phyloP scores from a whole-genome alignment of 306 rosid genomes.

The Fagus crenata region DNA sequence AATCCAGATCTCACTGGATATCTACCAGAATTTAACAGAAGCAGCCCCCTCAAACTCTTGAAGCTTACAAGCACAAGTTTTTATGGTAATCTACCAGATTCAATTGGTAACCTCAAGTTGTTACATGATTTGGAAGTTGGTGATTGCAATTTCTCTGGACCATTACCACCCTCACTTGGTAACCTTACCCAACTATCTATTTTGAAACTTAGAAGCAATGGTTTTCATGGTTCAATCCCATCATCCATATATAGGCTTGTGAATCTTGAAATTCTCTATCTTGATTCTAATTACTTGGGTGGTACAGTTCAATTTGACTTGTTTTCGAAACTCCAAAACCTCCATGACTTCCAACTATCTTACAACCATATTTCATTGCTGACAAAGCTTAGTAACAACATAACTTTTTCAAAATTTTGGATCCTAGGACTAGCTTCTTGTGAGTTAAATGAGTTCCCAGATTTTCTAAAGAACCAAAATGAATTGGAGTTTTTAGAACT shows the following conservation, averaged over 20 bases:
- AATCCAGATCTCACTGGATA: neutral
- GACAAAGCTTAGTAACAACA: neutral
- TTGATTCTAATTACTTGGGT: neutral
- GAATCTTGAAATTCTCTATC: neutral
- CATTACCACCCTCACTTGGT: constrained; percentile 21
- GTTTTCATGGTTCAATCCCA: neutral
- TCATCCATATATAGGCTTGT: constrained; percentile 4
- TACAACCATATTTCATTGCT: neutral
- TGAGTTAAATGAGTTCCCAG: neutral
- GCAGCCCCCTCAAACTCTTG: neutral
- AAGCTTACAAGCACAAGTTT: fast-evolving
- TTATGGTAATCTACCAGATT: neutral
- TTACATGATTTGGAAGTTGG: fast-evolving
- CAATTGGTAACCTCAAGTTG: neutral
- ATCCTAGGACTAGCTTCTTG: neutral
- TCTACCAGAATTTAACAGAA: neutral
- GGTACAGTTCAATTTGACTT: neutral
- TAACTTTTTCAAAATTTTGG: neutral
- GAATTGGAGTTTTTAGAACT: neutral
- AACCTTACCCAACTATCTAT: neutral
- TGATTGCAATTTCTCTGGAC: neutral
- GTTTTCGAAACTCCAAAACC: neutral
- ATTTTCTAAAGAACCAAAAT: constrained; percentile 8
- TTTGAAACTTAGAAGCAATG: fast-evolving
- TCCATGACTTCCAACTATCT: neutral